Evolutionary conservation across 805 yeast genomes (phyloP), one percentile per base, ranked within the genome.

Genomic region (Candida ficus): DNA sequence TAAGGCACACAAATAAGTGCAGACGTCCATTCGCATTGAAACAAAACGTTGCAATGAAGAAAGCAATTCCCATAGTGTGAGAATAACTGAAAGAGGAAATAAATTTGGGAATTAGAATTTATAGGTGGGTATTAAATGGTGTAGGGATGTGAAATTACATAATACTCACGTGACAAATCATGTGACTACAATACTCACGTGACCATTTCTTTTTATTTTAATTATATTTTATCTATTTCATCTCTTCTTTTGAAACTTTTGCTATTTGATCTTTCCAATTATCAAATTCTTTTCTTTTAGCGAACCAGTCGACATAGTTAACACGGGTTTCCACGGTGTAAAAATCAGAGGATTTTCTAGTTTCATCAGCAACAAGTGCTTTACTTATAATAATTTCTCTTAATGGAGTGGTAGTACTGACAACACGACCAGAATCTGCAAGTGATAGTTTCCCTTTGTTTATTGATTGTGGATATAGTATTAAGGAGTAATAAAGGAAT

Each of bases 241-340:
- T 14, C 14, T 26, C 21, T 34, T 25, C 25, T 29, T 19, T 13
- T 40, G n/a, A n/a, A n/a, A n/a, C 20, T 7, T 8, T 26, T 4
- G 27, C 25, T 5, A 36, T 17, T 18, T 29, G 20, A 14, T 18
- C 16, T 14, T 31, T 36, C 42, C 45, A 42, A 8, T 22, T 26
- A n/a, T 38, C 39, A 16, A 42, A 42, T 21, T 38, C 42, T 4
- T 33, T 28, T 20, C 45, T 35, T 14, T 42, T 42, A 3, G 33
- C 37, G 13, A 31, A 19, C 38, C 39, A 38, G 23, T 42, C 40
- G 18, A 39, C 42, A n/a, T 30, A 42, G 17, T 39, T 35, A 7
- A 42, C 31, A 17, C 45, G 27, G 11, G 37, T 42, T 25, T 41
- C 41, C 5, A 33, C 28, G 2, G 12, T 28, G 20, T 36, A 39